Evolutionary conservation across 306 rosid genomes (phyloP), one percentile per base, ranked within the genome.

Genomic region (Prosopis cineraria): DNA sequence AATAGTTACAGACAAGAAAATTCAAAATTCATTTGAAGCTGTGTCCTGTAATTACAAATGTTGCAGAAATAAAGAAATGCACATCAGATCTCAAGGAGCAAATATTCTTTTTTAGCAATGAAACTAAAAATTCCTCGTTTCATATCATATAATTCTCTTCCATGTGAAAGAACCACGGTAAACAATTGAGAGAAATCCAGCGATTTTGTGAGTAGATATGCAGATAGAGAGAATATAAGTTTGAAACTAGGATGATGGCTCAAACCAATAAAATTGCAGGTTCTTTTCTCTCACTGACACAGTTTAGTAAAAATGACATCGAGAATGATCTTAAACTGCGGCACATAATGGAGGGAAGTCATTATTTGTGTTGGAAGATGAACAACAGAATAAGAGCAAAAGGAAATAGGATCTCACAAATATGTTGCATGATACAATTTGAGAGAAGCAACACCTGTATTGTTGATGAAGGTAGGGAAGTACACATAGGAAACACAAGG

Each of bases 1-100:
- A 79, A n/a, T n/a, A 55, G 48, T 50, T 52, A 36, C 27, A 72
- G 13, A 34, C 70, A 69, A 68, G 27, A 47, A 73, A 73, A 58
- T 10, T 1, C 20, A 43, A 45, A 80, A 33, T 37, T 53, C 70
- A 79, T 52, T 29, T 50, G 24, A 50, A 34, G 55, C 29, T 36
- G 39, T 24, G 2, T 13, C 73, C 43, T 10, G 10, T 45, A 41
- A 75, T 20, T 41, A 68, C 66, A 27, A 31, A 70, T 31, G 63
- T 27, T 31, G 56, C 77, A 70, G 7, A 59, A 20, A 41, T 66
- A 63, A 3, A 20, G 20, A 59, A 47, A 71, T 45, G 63, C 2
- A 31, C 17, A 45, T 14, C 82, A 59, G 72, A 70, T 62, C 30
- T 59, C 58, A 25, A 69, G 2, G 27, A 25, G 50, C 27, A 44